Base-by-base conservation (phyloP, 495 filamentous ascomycete species). In the Trichoderma parareesei region DNA sequence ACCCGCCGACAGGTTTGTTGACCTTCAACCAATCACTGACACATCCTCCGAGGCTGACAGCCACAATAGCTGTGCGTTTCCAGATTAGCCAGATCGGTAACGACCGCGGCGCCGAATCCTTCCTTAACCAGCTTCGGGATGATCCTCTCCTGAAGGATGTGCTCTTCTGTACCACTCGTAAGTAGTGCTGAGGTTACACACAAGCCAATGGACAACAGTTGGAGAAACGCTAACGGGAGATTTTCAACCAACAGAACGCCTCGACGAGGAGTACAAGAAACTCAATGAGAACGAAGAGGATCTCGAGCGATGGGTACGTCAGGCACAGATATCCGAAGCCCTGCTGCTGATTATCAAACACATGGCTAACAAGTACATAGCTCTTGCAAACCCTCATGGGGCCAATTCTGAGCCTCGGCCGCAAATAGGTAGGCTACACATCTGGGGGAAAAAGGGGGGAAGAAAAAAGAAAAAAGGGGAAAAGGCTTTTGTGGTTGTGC, bases 81-180 rank as follows among this genome's bases (percentile, higher is more conserved):
- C 53, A 57, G 37, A 57, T 57, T 35, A 57, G 53, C 5, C 53
- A 57, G 18, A 57, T 57, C 16, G 53, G 53, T 33, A 57, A 57
- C 14, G 20, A 33, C 2, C 11, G 27, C 5, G 18, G 10, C 3
- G 53, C 53, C 27, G 33, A 35, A 35, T 3, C 35, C 5, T 57
- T 57, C 11, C 53, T 57, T 7, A 35, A 33, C 10, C 4, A 37
- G 9, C 53, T 57, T 14, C 13, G 8, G 4, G 27, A 57, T 11
- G 53, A 57, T 38, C 4, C 7, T 2, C 4, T 13, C 3, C 53
- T 57, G 3, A 16, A 57, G 11, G 33, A 57, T 14, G 53, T 57
- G 20, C 53, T 57, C 7, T 57, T 37, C 27, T 57, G 53, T 27
- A 57, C 53, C 7, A 35, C 53, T 10, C 53, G 53, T 57, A 37